Conservation (phyloP, 257 asterid species). For the Ligustrum vulgare region DNA sequence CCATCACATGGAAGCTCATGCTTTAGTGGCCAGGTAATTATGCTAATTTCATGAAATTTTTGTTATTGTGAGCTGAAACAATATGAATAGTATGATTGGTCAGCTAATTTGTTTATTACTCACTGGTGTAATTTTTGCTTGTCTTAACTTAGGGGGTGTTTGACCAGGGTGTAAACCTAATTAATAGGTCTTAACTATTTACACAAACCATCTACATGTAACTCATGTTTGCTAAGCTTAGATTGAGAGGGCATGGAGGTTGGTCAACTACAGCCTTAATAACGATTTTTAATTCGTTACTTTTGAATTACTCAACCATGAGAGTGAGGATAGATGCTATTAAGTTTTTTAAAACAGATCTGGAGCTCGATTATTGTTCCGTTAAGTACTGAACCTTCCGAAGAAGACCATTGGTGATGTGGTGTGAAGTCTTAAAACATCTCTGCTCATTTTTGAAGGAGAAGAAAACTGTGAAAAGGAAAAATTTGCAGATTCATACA, state of each 20-base stretch:
- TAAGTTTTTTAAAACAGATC: neutral
- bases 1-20: constrained; percentile 99
- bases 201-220: neutral
- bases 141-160: neutral
- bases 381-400: neutral
- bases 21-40: constrained; percentile 85
- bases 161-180: neutral
- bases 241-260: neutral
- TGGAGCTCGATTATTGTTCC: neutral
- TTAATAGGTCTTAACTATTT: neutral
- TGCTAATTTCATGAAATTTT: constrained; percentile 3
- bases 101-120: neutral
- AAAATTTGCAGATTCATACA: constrained; percentile 5
- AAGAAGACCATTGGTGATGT: constrained; percentile 10
- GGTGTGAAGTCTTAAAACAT: neutral
- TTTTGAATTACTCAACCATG: constrained; percentile 7
- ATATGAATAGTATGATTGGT: constrained; percentile 1
- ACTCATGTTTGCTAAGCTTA: neutral
- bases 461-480: constrained; percentile 10
- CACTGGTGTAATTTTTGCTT: neutral
- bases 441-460: constrained; percentile 15
- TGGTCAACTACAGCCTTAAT: neutral
- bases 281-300: neutral
- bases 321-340: neutral
- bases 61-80: neutral